Evolutionary conservation across 2,329 filamentous ascomycete species (phyloP).

Genomic region (Pseudogymnoascus sp.): DNA sequence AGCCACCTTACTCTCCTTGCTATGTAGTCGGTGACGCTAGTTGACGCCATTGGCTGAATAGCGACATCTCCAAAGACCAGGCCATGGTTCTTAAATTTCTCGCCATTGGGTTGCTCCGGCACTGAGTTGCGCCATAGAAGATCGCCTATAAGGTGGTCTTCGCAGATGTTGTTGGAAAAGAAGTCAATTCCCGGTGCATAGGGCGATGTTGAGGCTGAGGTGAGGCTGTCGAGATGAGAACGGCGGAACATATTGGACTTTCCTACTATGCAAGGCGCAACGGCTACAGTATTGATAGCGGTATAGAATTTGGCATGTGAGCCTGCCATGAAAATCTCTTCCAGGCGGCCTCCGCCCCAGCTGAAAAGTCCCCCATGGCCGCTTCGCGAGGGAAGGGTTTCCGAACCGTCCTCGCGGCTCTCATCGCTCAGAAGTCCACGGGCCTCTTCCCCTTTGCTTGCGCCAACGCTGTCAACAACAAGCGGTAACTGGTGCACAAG

Average conservation of each 20-base stretch:
- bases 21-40: slow-evolving; percentile 69
- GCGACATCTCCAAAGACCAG: slow-evolving; percentile 79
- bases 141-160: slow-evolving; percentile 93
- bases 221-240: slow-evolving; percentile 74
- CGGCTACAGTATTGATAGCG: slow-evolving; percentile 84
- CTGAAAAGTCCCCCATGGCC: slow-evolving; percentile 24
- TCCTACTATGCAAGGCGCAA: slow-evolving; percentile 89
- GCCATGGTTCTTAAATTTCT: slow-evolving; percentile 57
- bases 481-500: slow-evolving; percentile 93
- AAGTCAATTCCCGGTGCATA: slow-evolving; percentile 69
- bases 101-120: slow-evolving; percentile 36
- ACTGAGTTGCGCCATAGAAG: slow-evolving; percentile 69
- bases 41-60: slow-evolving; percentile 79
- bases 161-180: slow-evolving; percentile 94
- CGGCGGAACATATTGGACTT: slow-evolving; percentile 99
- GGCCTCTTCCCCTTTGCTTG: slow-evolving; percentile 20
- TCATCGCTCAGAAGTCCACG: slow-evolving; percentile 19
- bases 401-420: slow-evolving; percentile 20
- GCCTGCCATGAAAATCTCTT: slow-evolving; percentile 91
- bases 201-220: slow-evolving; percentile 34
- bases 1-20: slow-evolving; percentile 82
- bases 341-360: slow-evolving; percentile 67
- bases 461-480: slow-evolving; percentile 63
- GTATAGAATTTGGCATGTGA: slow-evolving; percentile 96
- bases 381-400: slow-evolving; percentile 19